Percentiles rank a stretch among this genome's conserved stretches.
These are phyloP conservation scores for Globisporangium middletonii DNA, from an alignment of 352 stramenopile genomes.

Conservation along the genomic window DNA sequence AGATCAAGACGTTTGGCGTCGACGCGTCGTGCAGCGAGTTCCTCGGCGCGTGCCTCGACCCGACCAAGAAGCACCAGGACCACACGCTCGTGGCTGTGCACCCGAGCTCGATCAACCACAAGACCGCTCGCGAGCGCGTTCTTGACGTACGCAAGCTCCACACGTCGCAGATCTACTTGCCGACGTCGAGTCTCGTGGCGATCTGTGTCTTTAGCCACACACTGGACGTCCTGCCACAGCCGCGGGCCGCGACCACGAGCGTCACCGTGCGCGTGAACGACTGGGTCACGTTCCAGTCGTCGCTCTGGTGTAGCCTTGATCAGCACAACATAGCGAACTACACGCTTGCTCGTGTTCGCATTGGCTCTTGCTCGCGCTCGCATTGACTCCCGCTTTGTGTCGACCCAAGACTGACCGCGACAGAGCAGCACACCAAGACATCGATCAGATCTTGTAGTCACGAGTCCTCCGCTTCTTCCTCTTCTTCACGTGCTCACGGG, in stretches of 20 bases:
- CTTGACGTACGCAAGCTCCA: constrained; percentile 77
- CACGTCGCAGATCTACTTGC: constrained; percentile 80
- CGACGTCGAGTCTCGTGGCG: constrained; percentile 56
- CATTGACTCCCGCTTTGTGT: no score
- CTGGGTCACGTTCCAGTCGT: constrained; percentile 59
- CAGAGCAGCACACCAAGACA: no score
- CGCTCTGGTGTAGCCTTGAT: constrained; percentile 23
- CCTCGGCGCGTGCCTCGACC: constrained; percentile 88
- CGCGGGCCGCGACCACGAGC: constrained; percentile 19
- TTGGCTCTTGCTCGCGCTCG: no score
- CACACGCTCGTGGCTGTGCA: constrained; percentile 52
- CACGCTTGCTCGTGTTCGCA: no score
- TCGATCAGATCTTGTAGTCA: no score
- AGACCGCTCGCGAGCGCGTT: constrained; percentile 56
- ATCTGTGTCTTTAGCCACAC: constrained; percentile 68
- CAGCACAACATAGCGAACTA: no score
- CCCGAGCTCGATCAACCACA: constrained; percentile 71
- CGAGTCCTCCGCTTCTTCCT: no score
- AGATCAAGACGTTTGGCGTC: constrained; percentile 89
- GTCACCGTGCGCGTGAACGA: constrained; percentile 64
- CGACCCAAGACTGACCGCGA: no score
- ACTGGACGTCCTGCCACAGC: constrained; percentile 49
- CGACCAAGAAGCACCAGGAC: constrained; percentile 33
- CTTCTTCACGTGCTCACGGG: no score
- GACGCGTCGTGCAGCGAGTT: constrained; percentile 80